These are phyloP conservation scores for Apium graveolens DNA, from an alignment of 129 eudicot species.

Conservation along the genomic window DNA sequence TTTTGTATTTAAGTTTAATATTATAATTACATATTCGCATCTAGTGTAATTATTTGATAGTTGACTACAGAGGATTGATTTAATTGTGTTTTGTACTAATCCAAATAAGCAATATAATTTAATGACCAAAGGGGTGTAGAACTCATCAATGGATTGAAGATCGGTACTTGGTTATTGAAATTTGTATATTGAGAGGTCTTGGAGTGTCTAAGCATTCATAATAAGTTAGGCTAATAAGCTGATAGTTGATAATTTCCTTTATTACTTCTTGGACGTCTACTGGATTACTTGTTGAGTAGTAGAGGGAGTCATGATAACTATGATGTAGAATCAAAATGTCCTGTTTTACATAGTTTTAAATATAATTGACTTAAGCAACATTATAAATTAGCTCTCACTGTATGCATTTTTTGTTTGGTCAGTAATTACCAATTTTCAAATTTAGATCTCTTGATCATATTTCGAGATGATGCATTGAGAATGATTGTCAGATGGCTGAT, in stretches of 20 bases:
- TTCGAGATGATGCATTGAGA: neutral
- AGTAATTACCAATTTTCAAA: neutral
- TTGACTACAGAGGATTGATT: too few species aligned
- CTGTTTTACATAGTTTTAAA: neutral
- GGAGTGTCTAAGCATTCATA: neutral
- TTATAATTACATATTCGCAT: too few species aligned
- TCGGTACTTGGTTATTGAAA: neutral
- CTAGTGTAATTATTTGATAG: too few species aligned
- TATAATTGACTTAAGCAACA: neutral
- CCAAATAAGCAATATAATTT: neutral
- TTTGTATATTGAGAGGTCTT: neutral
- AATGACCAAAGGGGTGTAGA: neutral
- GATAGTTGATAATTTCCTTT: neutral
- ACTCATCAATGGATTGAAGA: neutral
- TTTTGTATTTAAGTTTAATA: too few species aligned
- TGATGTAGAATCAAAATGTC: neutral
- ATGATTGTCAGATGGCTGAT: neutral
- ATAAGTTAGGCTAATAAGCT: neutral
- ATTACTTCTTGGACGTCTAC: neutral
- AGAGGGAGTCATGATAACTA: neutral
- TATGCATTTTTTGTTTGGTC: neutral
- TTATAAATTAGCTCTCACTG: neutral
- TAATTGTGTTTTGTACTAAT: neutral
- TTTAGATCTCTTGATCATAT: too few species aligned
- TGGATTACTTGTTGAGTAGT: neutral